Base-by-base conservation (phyloP, 1,139 yeast species). In the Geotrichum carabidarum region DNA sequence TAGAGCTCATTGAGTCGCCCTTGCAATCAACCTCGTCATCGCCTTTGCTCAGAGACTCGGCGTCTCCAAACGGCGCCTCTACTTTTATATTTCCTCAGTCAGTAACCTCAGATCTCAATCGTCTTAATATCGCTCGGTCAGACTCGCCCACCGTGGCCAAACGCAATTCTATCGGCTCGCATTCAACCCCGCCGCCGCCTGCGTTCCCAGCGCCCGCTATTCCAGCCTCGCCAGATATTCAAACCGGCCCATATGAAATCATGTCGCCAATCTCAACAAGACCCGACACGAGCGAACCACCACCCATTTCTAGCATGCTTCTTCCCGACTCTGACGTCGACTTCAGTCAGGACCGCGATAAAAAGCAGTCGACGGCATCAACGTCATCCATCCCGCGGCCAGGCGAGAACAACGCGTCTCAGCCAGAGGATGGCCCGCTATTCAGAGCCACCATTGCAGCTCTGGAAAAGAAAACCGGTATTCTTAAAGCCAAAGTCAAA, bases 341-440 rank as follows among this genome's bases (percentile, higher is more conserved):
- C 8, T 18, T 14, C 43, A 11, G 42, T 14, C 48, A 50, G 8
- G 9, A 36, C 6, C 52, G 37, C 18, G 48, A 48, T 17, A 42
- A 52, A 17, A 41, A 34, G 14, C 44, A 18, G 17, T 44, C 45
- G 8, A 22, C 45, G 8, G 5, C 27, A 22, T 18, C 51, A 4
- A 30, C 40, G 8, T 45, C 49, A 14, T 22, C 59, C 4, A 56
- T 62, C 22, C 62, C 68, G 4, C 57, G 71, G 2, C 74, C 74
- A 1, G 61, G 60, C 8, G 66, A 62, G 7, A 69, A 64, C 35
- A 65, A 65, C 37, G 58, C 62, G 6, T 62, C 73, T 27, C 72
- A 72, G 74, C 64, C 73, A 1, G 86, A 82, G 56, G 95, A 86
- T 64, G 94, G 94, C 0, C 95, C 95, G 0, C 78, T 81, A 46